These are phyloP conservation scores for Sedum album DNA, from an alignment of 164 flowering plant species.

Conservation along the genomic window DNA sequence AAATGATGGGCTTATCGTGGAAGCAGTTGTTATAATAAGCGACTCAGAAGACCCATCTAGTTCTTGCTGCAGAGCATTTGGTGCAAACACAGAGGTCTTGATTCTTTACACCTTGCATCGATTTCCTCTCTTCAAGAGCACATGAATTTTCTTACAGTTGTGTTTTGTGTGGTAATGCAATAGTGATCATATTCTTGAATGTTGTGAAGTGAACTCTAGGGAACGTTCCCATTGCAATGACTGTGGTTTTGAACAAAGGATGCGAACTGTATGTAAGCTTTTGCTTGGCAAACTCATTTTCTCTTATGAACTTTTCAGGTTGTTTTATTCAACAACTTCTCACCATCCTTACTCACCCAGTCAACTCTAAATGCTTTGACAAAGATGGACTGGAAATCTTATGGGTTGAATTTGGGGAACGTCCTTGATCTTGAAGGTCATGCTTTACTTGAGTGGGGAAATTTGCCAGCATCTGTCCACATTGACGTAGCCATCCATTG, in stretches of 20 bases:
- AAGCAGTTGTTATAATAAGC: conserved; percentile 60
- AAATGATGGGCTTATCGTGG: conserved; percentile 33
- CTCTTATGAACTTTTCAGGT: conserved; percentile 39
- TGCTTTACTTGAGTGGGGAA: conserved; percentile 64
- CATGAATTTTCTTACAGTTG: neutral
- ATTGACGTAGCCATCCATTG: conserved; percentile 63
- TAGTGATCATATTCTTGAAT: too few relatives aligned
- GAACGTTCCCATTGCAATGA: too few relatives aligned
- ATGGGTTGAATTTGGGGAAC: conserved; percentile 48
- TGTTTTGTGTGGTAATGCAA: too few relatives aligned
- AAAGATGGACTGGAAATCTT: conserved; percentile 67
- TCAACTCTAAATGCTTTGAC: conserved; percentile 44
- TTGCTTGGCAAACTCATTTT: neutral
- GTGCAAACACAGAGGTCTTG: conserved; percentile 49
- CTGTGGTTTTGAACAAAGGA: too few relatives aligned
- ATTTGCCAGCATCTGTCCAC: conserved; percentile 38
- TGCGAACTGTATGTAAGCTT: too few relatives aligned
- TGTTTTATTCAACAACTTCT: conserved; percentile 59
- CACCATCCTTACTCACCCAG: conserved; percentile 39
- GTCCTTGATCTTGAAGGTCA: conserved; percentile 28
- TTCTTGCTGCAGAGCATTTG: conserved; percentile 30
- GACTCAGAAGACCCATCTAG: conserved; percentile 27
- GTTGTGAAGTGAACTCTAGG: too few relatives aligned
- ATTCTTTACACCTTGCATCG: neutral
- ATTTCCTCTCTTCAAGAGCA: neutral